Evolutionary conservation across 2,329 filamentous ascomycete species (phyloP), one percentile per base, ranked within the genome.

Genomic region (Fusarium dimerum): DNA sequence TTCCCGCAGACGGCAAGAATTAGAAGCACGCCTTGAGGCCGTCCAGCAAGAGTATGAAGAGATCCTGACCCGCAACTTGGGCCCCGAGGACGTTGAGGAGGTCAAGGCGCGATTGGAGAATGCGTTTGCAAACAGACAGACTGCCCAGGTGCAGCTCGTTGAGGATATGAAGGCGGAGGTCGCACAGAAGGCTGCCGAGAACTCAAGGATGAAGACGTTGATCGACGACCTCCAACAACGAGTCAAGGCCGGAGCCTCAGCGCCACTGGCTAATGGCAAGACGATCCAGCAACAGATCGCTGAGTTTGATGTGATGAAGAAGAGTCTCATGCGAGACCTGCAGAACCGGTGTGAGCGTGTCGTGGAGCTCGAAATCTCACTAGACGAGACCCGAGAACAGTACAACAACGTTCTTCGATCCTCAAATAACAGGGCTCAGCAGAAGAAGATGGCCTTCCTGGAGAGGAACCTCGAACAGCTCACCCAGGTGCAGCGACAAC

Each of bases 361-460:
- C 34, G 94, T 99, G 16, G 94, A 99, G 78, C 85, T 99, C 29
- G 94, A 99, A 74, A 99, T 99, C 67, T 96, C 90, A 36, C 83
- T 99, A 46, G 94, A 99, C 69, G 92, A 97, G 78, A 97, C 94
- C 1, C 86, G 94, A 50, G 94, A 99, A 78, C 94, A 99, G 76
- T 99, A 99, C 78, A 97, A 99, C 80, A 97, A 96, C 66, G 94
- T 99, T 55, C 83, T 99, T 52, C 88, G 93, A 51, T 94, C 91
- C 45, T 96, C 91, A 62, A 99, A 99, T 80, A 97, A 96, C 79
- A 89, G 94, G 54, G 93, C 94, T 20, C 94, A 99, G 78, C 94
- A 99, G 76, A 99, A 99, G 88, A 99, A 99, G 84, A 97, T 99
- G 90, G 95, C 94, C 15, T 99, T 99, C 82, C 78, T 99, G 46